These are phyloP conservation scores for Taiwanofungus camphoratus DNA, from an alignment of 1,284 basidiomycete genomes.

Conservation along the genomic window DNA sequence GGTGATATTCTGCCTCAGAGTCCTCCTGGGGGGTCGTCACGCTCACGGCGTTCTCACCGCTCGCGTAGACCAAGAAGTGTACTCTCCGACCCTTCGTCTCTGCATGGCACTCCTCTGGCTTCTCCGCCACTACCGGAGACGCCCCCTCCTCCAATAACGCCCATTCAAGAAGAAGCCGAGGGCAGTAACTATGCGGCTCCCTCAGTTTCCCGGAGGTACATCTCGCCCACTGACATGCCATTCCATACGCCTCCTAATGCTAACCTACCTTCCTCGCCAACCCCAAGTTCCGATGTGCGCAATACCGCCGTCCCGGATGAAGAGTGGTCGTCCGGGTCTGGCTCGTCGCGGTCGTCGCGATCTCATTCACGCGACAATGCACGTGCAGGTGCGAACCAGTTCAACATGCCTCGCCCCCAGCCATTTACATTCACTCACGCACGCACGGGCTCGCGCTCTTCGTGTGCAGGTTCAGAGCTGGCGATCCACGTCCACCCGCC, in stretches of 20 bases:
- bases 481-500: constrained; percentile 66
- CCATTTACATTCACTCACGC: constrained; percentile 29
- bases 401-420: constrained; percentile 60
- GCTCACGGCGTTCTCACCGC: constrained; percentile 54
- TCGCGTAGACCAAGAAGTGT: constrained; percentile 37
- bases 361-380: constrained; percentile 26
- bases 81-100: constrained; percentile 51
- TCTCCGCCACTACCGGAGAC: constrained; percentile 45
- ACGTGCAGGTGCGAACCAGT: constrained; percentile 72
- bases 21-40: constrained; percentile 43
- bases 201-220: constrained; percentile 46
- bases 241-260: constrained; percentile 50
- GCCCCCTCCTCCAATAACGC: constrained; percentile 74
- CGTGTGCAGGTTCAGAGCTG: constrained; percentile 51
- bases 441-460: constrained; percentile 29
- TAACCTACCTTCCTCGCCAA: constrained; percentile 44
- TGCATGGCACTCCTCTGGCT: constrained; percentile 38
- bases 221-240: constrained; percentile 60
- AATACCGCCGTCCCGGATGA: constrained; percentile 15
- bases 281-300: constrained; percentile 23
- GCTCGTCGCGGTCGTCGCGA: constrained; percentile 41
- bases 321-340: constrained; percentile 18
- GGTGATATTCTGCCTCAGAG: constrained; percentile 48
- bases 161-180: constrained; percentile 60
- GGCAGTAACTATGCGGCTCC: constrained; percentile 30